Percentiles rank a stretch among this genome's conserved stretches.
Conservation (phyloP, 2,329 filamentous ascomycete species). For the Monilinia aucupariae region DNA sequence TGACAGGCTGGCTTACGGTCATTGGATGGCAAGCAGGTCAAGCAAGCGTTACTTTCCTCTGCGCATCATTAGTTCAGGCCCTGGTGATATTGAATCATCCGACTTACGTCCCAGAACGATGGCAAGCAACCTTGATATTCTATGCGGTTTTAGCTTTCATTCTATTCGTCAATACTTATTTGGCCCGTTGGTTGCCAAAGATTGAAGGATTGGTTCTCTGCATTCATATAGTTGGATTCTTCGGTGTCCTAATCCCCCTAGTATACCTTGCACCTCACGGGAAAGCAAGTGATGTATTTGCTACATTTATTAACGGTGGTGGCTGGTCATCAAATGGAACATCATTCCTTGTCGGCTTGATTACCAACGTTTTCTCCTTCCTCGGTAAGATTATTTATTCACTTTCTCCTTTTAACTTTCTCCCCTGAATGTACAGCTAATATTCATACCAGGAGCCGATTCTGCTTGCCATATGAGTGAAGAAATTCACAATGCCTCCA, state of each 20-base stretch:
- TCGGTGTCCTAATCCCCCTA: slow-evolving; percentile 40
- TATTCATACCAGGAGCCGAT: slow-evolving; percentile 6
- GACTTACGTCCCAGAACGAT: slow-evolving; percentile 35
- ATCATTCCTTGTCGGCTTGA: slow-evolving; percentile 36
- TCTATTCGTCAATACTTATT: slow-evolving; percentile 41
- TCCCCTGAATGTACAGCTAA: neutral
- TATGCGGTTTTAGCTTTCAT: slow-evolving; percentile 39
- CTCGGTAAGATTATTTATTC: slow-evolving; percentile 9
- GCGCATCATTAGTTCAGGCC: slow-evolving; percentile 42
- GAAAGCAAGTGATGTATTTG: slow-evolving; percentile 29
- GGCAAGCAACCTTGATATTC: slow-evolving; percentile 41
- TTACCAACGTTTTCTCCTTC: slow-evolving; percentile 13
- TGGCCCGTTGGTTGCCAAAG: slow-evolving; percentile 37
- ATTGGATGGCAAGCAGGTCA: slow-evolving; percentile 42
- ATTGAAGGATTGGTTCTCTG: slow-evolving; percentile 42
- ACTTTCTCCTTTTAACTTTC: neutral
- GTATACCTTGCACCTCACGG: slow-evolving; percentile 28
- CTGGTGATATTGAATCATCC: slow-evolving; percentile 36
- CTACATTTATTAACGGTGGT: slow-evolving; percentile 33
- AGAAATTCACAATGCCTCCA: slow-evolving; percentile 17
- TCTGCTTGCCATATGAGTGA: slow-evolving; percentile 18
- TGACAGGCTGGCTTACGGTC: slow-evolving; percentile 44
- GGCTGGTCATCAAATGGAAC: slow-evolving; percentile 33
- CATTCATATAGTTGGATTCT: slow-evolving; percentile 42
- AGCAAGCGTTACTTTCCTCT: slow-evolving; percentile 40